Evolutionary conservation across 768 basidiomycete species (phyloP), one percentile per base, ranked within the genome.

Genomic region (Hysterangium stoloniferum): DNA sequence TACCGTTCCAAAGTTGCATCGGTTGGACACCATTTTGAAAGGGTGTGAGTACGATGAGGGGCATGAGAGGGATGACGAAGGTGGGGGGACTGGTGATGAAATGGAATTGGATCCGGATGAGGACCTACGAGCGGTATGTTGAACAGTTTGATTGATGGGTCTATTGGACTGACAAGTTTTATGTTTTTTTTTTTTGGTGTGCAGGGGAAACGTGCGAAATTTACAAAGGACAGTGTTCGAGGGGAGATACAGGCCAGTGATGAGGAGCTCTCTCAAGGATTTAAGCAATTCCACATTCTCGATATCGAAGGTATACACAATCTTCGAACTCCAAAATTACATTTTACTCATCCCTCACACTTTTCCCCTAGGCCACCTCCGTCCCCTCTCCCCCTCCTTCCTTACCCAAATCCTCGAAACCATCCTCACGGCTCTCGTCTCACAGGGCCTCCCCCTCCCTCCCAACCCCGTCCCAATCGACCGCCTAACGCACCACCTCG

Each of bases 241-340:
- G 63, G 66, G 6, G 74, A 78, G 43, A 75, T 94, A 5, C 93
- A 96, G 59, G 89, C 92, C 3, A 91, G 88, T 61, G 85, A 92
- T 50, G 66, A 59, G 0, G 92, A 96, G 62, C 66, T 96, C 19
- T 70, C 71, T 6, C 63, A 56, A 15, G 89, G 83, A 1, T 64
- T 96, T 27, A 75, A 67, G 45, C 76, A 80, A n/a, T 73, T 74
- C 36, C 82, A 82, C 4, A 77, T 97, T 22, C 78, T 96, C 13
- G 69, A 79, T 43, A 69, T 93, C 2, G 74, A 85, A 52, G 84
- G 89, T 85, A 58, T 51, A n/a, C n/a, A n/a, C n/a, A n/a, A n/a
- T n/a, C n/a, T n/a, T n/a, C n/a, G 66, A 52, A 6, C 15, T 35
- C 19, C 17, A 13, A 41, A 49, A 22, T 12, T 5, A 29, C 19